These are phyloP conservation scores for Peronospora farinosa DNA, from an alignment of 352 stramenopile genomes.

Conservation along the genomic window DNA sequence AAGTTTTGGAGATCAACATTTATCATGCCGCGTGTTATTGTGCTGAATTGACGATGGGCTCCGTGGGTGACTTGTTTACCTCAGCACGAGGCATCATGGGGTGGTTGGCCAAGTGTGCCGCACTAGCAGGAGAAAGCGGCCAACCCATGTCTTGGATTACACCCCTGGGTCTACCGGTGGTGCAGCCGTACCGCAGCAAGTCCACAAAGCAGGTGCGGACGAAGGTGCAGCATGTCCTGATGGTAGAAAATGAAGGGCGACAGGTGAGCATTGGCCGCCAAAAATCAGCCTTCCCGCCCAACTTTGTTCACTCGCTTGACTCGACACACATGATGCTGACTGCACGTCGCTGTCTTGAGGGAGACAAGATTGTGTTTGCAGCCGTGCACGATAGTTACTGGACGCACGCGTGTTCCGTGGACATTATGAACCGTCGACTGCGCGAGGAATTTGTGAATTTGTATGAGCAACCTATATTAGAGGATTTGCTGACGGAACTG, in stretches of 20 bases:
- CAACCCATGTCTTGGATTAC: slow-evolving; percentile 98
- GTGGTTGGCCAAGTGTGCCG: slow-evolving; percentile 69
- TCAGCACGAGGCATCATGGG: slow-evolving; percentile 94
- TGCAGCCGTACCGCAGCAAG: slow-evolving; percentile 96
- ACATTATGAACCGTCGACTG: slow-evolving; percentile 93
- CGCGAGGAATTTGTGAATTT: slow-evolving; percentile 95
- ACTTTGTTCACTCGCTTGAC: slow-evolving; percentile 99
- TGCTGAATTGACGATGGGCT: slow-evolving; percentile 92
- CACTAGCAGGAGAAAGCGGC: slow-evolving; percentile 64
- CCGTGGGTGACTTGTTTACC: slow-evolving; percentile 95
- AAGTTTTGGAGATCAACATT: slow-evolving; percentile 80
- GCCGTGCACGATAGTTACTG: slow-evolving; percentile 99
- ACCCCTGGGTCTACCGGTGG: slow-evolving; percentile 95
- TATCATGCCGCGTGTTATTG: slow-evolving; percentile 89
- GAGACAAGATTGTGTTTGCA: slow-evolving; percentile 91
- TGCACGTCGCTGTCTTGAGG: slow-evolving; percentile 88
- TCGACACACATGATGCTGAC: slow-evolving; percentile 99
- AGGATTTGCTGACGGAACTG: slow-evolving; percentile 90
- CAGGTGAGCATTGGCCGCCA: slow-evolving; percentile 80
- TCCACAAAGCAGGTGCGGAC: slow-evolving; percentile 71
- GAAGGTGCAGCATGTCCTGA: slow-evolving; percentile 86
- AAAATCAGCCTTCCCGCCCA: slow-evolving; percentile 97
- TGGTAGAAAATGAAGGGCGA: slow-evolving; percentile 60
- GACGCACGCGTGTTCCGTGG: slow-evolving; percentile 93
- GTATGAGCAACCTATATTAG: slow-evolving; percentile 94